A percentile compares a stretch with the other conserved stretches of the same genome.
Conservation (phyloP, 495 filamentous ascomycete species). For the Aspergillus sclerotiicarbonarius region DNA sequence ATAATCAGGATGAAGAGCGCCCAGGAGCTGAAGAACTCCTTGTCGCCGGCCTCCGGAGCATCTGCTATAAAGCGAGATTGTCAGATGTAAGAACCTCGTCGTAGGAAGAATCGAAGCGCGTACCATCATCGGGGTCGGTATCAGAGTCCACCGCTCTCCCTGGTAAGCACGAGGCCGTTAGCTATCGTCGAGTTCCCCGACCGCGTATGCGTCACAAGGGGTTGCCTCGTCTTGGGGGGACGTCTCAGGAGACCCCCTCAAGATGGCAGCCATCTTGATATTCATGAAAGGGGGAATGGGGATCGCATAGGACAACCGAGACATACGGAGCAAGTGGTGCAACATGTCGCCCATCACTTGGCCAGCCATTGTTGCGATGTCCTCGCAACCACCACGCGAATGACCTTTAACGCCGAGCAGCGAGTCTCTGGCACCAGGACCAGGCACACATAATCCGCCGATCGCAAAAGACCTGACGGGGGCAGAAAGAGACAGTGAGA, state of each 20-base stretch:
- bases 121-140: constrained; percentile 54
- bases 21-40: constrained; percentile 94
- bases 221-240: not conserved
- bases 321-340: constrained; percentile 43
- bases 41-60: constrained; percentile 64
- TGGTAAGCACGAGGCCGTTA: constrained; percentile 22
- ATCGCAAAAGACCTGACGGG: constrained; percentile 5
- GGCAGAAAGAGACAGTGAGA: not conserved
- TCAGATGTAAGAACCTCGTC: constrained; percentile 16
- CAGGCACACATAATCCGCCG: constrained; percentile 38
- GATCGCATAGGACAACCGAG: not conserved
- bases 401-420: constrained; percentile 31
- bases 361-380: constrained; percentile 36
- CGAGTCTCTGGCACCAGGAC: constrained; percentile 27
- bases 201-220: not conserved
- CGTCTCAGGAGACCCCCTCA: not conserved
- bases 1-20: constrained; percentile 93
- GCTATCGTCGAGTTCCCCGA: constrained; percentile 3
- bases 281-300: not conserved
- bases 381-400: constrained; percentile 25
- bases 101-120: constrained; percentile 17
- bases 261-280: not conserved
- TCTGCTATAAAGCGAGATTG: constrained; percentile 30
- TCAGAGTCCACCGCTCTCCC: constrained; percentile 40
- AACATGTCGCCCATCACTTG: constrained; percentile 39